These are phyloP conservation scores for Suhomyces ambrosiae DNA, from an alignment of 1,139 yeast species.

Conservation along the genomic window DNA sequence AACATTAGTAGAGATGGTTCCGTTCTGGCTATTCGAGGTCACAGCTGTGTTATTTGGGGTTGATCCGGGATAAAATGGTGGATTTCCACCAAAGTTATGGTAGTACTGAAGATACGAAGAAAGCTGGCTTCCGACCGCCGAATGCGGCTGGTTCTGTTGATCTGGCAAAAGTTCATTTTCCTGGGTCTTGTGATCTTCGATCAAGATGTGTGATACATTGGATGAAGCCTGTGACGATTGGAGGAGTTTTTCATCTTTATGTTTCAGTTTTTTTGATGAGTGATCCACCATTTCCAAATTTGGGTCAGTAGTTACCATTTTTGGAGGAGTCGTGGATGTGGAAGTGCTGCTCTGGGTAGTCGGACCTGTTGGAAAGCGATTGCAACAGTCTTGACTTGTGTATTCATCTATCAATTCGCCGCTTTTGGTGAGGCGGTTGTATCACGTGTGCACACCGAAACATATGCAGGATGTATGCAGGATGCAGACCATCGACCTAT, in stretches of 20 bases:
- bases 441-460: too few relatives aligned
- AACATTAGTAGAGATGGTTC: background rate
- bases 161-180: conserved; percentile 1
- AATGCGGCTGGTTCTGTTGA: conserved; percentile 5
- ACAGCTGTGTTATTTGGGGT: background rate
- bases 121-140: conserved; percentile 12
- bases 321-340: too few relatives aligned
- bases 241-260: background rate
- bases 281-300: background rate
- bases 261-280: background rate
- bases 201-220: background rate
- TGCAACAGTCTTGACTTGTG: background rate
- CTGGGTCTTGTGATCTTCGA: conserved; percentile 5
- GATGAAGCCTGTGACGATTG: background rate
- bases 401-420: background rate
- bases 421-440: background rate
- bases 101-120: conserved; percentile 14
- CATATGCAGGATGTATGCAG: background rate
- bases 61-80: conserved; percentile 2
- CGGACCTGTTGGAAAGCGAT: too few relatives aligned
- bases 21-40: background rate
- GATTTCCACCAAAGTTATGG: conserved; percentile 8
- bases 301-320: background rate
- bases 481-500: too few relatives aligned
- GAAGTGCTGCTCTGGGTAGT: too few relatives aligned